phyloP scores from a whole-genome alignment of 768 basidiomycete genomes.

The Lentinula aciculospora region DNA sequence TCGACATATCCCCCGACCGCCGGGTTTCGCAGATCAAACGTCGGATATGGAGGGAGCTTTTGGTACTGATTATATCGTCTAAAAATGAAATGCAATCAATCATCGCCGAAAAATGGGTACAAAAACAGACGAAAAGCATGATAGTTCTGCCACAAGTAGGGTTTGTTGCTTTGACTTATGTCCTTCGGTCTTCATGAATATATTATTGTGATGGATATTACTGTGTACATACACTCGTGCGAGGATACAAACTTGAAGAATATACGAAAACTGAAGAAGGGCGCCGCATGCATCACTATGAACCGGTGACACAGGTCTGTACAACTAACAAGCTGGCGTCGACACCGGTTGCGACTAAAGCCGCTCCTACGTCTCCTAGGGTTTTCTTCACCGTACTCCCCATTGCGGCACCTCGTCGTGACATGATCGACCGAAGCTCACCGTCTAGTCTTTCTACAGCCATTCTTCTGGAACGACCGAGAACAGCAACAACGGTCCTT shows the following conservation, averaged over 20 bases:
- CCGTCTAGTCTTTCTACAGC: constrained; percentile 50
- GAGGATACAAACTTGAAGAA: background rate
- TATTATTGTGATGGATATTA: too few relatives aligned
- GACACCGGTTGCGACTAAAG: constrained; percentile 50
- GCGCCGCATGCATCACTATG: background rate
- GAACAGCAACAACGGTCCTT: constrained; percentile 52
- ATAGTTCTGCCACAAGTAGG: too few relatives aligned
- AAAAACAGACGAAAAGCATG: too few relatives aligned
- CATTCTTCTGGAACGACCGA: constrained; percentile 72
- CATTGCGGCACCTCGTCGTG: constrained; percentile 34
- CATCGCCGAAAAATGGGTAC: too few relatives aligned
- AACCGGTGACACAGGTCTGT: constrained; percentile 31
- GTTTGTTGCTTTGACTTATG: too few relatives aligned
- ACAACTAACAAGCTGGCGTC: constrained; percentile 49
- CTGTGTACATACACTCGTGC: too few relatives aligned
- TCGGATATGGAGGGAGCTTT: background rate
- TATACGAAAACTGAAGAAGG: background rate
- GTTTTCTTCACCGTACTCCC: constrained; percentile 61
- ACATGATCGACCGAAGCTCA: constrained; percentile 51
- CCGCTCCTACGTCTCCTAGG: constrained; percentile 71
- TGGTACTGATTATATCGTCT: background rate
- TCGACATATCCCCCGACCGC: background rate
- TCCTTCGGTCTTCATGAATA: too few relatives aligned
- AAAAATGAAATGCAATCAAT: too few relatives aligned
- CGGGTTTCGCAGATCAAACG: background rate